Evolutionary conservation across 192 early-diverging fungal species (phyloP).

Genomic region (Coemansia sp.): DNA sequence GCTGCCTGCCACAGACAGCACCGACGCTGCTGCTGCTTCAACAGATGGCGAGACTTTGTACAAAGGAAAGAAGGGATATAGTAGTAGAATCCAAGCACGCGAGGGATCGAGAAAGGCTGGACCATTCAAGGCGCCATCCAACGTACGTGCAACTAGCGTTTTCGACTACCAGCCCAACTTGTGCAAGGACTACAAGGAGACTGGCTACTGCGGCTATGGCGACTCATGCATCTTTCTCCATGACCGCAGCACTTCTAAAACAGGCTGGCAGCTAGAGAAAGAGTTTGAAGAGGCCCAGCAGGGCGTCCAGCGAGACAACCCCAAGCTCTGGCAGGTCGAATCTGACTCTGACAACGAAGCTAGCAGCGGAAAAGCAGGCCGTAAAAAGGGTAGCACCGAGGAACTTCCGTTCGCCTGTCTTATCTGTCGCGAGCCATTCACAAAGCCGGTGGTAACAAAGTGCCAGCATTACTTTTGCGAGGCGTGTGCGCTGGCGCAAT

Average conservation of each 20-base stretch:
- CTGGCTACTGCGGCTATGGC: constrained; percentile 96
- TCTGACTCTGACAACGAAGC: constrained; percentile 28
- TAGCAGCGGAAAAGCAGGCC: constrained; percentile 22
- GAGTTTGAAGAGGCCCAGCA: constrained; percentile 94
- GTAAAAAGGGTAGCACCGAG: constrained; percentile 64
- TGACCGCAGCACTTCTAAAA: constrained; percentile 96
- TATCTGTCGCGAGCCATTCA: constrained; percentile 90
- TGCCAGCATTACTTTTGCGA: constrained; percentile 98
- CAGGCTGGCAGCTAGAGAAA: constrained; percentile 95
- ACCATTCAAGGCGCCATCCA: constrained; percentile 43
- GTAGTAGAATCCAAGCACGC: constrained; percentile 62
- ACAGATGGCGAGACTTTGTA: constrained; percentile 59
- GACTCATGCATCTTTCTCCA: constrained; percentile 98
- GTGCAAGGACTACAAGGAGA: constrained; percentile 99
- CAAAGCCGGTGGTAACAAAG: constrained; percentile 88
- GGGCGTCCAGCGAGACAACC: constrained; percentile 58
- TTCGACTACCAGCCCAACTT: constrained; percentile 98
- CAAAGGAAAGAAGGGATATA: constrained; percentile 71
- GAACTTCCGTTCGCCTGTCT: constrained; percentile 95
- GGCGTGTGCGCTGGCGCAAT: constrained; percentile 85
- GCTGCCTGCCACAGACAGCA: neutral
- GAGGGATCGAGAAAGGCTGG: constrained; percentile 58
- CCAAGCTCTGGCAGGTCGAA: constrained; percentile 56
- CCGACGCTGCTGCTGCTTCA: neutral
- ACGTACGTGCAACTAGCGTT: constrained; percentile 48